A percentile compares a stretch with the other conserved stretches of the same genome.
Conservation (phyloP, 257 asterid genomes). For the Anisodus tanguticus region DNA sequence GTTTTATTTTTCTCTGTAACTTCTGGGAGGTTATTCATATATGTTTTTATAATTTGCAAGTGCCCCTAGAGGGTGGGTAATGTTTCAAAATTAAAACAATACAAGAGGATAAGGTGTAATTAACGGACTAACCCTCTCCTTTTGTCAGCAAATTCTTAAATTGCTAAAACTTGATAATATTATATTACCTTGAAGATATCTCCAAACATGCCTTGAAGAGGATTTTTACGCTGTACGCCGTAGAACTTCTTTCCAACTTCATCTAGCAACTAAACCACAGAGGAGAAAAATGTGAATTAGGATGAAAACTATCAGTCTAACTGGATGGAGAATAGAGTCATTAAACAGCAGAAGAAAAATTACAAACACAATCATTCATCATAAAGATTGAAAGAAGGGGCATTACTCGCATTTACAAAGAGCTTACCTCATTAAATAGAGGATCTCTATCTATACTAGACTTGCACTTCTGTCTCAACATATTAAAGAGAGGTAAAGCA, state of each 20-base stretch:
- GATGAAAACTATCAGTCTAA: background rate
- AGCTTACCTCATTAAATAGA: conserved; percentile 66
- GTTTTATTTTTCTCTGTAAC: background rate
- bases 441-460: conserved; percentile 73
- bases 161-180: background rate
- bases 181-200: conserved; percentile 76
- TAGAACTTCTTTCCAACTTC: conserved; percentile 84
- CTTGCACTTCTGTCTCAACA: conserved; percentile 77
- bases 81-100: background rate
- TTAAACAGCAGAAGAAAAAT: background rate
- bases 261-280: conserved; percentile 70
- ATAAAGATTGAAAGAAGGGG: background rate
- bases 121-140: background rate
- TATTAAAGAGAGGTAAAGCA: conserved; percentile 87
- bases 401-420: background rate
- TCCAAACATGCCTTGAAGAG: conserved; percentile 95
- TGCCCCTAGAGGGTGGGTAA: background rate
- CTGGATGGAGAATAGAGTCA: background rate
- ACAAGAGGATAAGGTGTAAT: background rate
- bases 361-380: background rate
- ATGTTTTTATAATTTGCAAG: conserved; percentile 22
- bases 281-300: conserved; percentile 30
- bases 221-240: conserved; percentile 71
- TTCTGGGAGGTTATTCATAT: background rate
- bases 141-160: background rate